Evolutionary conservation across 345 rosid genomes (phyloP).

Genomic region (Dimocarpus longan): DNA sequence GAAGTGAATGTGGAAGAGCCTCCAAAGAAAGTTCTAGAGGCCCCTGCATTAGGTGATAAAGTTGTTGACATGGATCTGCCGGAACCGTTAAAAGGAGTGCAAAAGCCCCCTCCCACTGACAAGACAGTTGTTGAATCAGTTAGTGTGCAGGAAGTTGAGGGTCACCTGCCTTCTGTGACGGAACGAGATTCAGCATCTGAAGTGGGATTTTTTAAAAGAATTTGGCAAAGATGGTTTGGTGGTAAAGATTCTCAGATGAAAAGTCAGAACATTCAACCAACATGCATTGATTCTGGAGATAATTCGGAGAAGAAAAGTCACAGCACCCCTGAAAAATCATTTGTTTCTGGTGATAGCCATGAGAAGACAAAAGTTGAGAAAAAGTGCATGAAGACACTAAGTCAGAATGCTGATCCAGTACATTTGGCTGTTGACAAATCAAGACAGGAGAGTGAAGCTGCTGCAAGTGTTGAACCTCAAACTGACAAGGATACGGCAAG

Average conservation of each 20-base stretch:
- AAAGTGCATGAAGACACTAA: conserved; percentile 23
- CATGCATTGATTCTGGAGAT: conserved; percentile 24
- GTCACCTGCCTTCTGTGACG: conserved; percentile 17
- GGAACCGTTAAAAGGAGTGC: conserved; percentile 21
- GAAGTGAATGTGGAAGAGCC: conserved; percentile 20
- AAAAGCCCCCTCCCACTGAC: conserved; percentile 23
- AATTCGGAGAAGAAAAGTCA: conserved; percentile 22
- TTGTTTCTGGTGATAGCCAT: conserved; percentile 19
- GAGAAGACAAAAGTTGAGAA: conserved; percentile 28
- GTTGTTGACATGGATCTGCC: conserved; percentile 26
- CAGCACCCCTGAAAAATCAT: conserved; percentile 18
- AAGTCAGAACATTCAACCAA: conserved; percentile 22
- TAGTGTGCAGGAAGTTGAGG: conserved; percentile 16
- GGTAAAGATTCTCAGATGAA: conserved; percentile 27
- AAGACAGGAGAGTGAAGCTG: conserved; percentile 26
- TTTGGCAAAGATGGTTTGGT: conserved; percentile 55
- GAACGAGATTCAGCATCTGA: conserved; percentile 39
- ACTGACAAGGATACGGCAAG: conserved; percentile 22
- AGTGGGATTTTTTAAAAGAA: conserved; percentile 40
- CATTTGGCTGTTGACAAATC: conserved; percentile 24
- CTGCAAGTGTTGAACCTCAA: conserved; percentile 20
- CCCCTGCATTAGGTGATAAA: conserved; percentile 24
- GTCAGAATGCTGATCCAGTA: conserved; percentile 17
- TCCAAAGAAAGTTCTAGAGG: conserved; percentile 24
- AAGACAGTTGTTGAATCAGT: conserved; percentile 20